phyloP scores from a whole-genome alignment of 2,329 filamentous ascomycete species.

The Tothia fuscella region DNA sequence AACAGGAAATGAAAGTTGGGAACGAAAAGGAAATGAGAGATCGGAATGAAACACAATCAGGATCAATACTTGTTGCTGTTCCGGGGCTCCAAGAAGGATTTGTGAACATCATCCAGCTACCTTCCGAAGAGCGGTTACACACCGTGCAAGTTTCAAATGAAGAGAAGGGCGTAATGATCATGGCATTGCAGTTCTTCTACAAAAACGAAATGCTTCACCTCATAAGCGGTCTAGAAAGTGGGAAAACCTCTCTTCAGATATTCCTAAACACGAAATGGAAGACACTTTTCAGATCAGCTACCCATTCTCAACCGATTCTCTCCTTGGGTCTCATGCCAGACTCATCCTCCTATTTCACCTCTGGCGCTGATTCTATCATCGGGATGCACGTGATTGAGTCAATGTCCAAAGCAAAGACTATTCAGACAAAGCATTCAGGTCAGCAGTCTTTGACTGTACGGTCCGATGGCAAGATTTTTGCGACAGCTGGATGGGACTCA shows the following conservation, averaged over 20 bases:
- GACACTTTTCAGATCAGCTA: conserved; percentile 49
- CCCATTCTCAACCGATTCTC: conserved; percentile 70
- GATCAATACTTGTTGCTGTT: conserved; percentile 56
- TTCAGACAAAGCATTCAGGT: conserved; percentile 78
- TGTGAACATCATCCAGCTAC: conserved; percentile 77
- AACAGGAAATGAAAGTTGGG: background rate
- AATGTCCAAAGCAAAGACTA: conserved; percentile 14
- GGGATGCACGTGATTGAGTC: conserved; percentile 58
- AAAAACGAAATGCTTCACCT: conserved; percentile 42
- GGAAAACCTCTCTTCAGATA: conserved; percentile 55
- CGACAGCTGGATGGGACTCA: conserved; percentile 87
- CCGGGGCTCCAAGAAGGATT: conserved; percentile 42
- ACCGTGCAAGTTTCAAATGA: conserved; percentile 36
- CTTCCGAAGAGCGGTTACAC: conserved; percentile 57
- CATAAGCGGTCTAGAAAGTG: conserved; percentile 75
- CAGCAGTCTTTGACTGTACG: conserved; percentile 73
- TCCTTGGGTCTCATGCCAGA: conserved; percentile 38
- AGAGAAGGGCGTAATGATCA: conserved; percentile 64
- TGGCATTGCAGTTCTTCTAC: conserved; percentile 56
- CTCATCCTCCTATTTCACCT: conserved; percentile 53
- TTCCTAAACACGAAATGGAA: conserved; percentile 35
- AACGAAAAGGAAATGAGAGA: background rate
- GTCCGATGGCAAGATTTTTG: conserved; percentile 70
- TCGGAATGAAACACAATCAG: conserved; percentile 11
- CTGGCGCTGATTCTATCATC: conserved; percentile 68